phyloP scores from a whole-genome alignment of 306 rosid species.

The Vicia sativa region DNA sequence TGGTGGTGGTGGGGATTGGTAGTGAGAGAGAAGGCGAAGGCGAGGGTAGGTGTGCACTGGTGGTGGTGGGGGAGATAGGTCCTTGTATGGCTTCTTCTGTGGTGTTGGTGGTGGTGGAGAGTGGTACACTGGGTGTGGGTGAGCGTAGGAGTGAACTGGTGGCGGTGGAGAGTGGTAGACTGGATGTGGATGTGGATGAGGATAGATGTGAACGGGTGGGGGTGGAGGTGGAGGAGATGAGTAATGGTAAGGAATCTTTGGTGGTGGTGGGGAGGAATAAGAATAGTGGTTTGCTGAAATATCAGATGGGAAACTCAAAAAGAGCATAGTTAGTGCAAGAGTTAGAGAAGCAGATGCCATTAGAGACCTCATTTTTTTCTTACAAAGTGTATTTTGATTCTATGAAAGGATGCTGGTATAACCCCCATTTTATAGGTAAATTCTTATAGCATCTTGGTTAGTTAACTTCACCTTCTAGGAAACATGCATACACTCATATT shows the following conservation, averaged over 20 bases:
- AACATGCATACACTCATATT: constrained; percentile 4
- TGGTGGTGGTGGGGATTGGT: too few relatives aligned
- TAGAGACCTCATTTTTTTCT: constrained; percentile 48
- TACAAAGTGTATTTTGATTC: constrained; percentile 24
- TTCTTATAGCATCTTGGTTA: constrained; percentile 17
- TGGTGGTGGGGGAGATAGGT: constrained; percentile 31
- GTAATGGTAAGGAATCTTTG: neutral
- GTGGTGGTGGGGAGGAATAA: constrained; percentile 49
- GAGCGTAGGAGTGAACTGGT: constrained; percentile 9
- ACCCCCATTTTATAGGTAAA: constrained; percentile 38
- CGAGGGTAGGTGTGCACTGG: constrained; percentile 17
- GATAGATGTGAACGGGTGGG: constrained; percentile 27
- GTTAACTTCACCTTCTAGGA: constrained; percentile 27
- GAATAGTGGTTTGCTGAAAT: constrained; percentile 48
- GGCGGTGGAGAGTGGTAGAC: constrained; percentile 34
- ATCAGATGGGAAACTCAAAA: constrained; percentile 31
- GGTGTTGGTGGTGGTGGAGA: constrained; percentile 34
- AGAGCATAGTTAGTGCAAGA: constrained; percentile 45
- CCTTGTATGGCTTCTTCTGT: neutral
- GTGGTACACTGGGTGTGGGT: neutral
- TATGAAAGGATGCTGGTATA: neutral
- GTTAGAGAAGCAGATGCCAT: constrained; percentile 44
- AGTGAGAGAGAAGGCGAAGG: neutral
- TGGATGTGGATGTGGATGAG: constrained; percentile 5
- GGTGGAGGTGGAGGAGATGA: constrained; percentile 39